Evolutionary conservation across 371 early-diverging fungal species (phyloP).

Genomic region (Dinochytrium kinnereticum): DNA sequence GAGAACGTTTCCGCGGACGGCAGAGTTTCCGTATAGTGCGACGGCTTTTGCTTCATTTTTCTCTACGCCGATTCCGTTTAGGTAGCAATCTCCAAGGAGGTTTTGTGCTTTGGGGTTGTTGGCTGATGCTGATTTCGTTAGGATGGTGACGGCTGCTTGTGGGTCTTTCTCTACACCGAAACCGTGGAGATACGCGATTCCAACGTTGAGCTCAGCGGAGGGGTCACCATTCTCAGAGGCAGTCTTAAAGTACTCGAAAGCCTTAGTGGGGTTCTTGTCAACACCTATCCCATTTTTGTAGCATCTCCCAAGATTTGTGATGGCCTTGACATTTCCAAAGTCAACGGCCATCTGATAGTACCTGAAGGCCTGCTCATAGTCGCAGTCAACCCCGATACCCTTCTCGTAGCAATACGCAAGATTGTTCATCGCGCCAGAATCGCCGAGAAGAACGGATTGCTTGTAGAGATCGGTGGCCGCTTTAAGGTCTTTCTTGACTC

Average conservation of each 20-base stretch:
- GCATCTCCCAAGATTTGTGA: no score
- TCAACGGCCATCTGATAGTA: no score
- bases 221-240: no score
- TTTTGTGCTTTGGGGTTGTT: background rate
- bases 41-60: conserved; percentile 7
- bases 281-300: no score
- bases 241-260: no score
- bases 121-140: background rate
- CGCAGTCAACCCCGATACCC: conserved; percentile 33
- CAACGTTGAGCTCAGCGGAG: no score
- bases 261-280: no score
- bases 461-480: conserved; percentile 31
- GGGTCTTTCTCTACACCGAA: conserved; percentile 1
- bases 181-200: no score
- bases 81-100: background rate
- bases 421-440: conserved; percentile 41
- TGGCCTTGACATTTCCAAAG: no score
- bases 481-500: conserved; percentile 5
- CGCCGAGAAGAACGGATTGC: conserved; percentile 26
- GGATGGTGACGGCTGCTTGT: conserved; percentile 30
- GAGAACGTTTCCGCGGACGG: conserved; percentile 21
- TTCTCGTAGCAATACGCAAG: conserved; percentile 46
- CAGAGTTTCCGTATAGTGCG: conserved; percentile 28
- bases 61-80: background rate
- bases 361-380: no score